Evolutionary conservation across 441 rosid species (phyloP).

Genomic region (Brassica hybrid): DNA sequence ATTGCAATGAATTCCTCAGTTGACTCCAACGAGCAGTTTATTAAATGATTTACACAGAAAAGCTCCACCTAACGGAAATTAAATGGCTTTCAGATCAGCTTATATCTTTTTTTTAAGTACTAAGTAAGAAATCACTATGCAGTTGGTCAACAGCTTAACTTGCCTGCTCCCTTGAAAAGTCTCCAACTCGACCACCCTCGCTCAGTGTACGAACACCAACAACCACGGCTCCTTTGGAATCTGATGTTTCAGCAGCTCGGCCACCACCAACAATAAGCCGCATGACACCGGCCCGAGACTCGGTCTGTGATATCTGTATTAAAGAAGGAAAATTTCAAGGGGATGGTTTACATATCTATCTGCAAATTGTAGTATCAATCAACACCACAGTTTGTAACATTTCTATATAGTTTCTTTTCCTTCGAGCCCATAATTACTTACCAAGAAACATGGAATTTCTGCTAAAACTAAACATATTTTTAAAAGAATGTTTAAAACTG

Average conservation of each 20-base stretch:
- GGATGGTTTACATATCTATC: slow-evolving; percentile 7
- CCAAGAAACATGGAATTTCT: too few relatives aligned
- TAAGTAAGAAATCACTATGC: slow-evolving; percentile 8
- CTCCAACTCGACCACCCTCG: slow-evolving; percentile 99
- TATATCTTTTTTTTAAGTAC: background rate
- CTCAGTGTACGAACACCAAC: slow-evolving; percentile 99
- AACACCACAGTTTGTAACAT: slow-evolving; percentile 18
- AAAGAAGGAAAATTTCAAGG: slow-evolving; percentile 22
- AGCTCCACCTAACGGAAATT: slow-evolving; percentile 79
- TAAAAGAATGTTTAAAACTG: background rate
- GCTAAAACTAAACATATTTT: background rate
- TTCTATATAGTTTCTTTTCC: slow-evolving; percentile 17
- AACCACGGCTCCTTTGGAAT: slow-evolving; percentile 91
- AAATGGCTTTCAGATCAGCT: slow-evolving; percentile 8
- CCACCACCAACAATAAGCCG: slow-evolving; percentile 99
- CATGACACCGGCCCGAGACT: slow-evolving; percentile 97
- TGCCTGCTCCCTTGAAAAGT: slow-evolving; percentile 99
- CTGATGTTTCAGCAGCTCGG: slow-evolving; percentile 86
- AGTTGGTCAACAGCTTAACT: slow-evolving; percentile 32
- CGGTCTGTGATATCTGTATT: slow-evolving; percentile 75
- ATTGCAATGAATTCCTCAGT: slow-evolving; percentile 98
- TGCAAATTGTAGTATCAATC: background rate
- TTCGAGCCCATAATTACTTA: slow-evolving; percentile 6
- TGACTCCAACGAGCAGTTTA: slow-evolving; percentile 99
- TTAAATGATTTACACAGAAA: slow-evolving; percentile 96